Base-by-base conservation (phyloP, 345 rosid species). In the Euphorbia peplus region DNA sequence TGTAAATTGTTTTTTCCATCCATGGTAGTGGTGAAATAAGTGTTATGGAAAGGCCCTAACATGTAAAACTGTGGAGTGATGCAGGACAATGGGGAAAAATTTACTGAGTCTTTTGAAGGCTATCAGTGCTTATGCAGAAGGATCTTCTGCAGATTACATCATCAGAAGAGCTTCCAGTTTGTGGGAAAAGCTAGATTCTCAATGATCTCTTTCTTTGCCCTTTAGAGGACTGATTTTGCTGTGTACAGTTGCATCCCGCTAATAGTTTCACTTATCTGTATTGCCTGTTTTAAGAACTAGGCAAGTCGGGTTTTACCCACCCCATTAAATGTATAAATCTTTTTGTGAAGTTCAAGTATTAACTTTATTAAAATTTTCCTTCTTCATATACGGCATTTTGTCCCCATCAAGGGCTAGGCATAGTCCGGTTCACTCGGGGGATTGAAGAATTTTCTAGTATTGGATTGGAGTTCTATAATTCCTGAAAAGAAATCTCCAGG, bases 11-110 rank as follows among this genome's bases (percentile, higher is more conserved):
- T n/a, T n/a, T n/a, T n/a, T n/a, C n/a, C n/a, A n/a, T n/a, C n/a
- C n/a, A n/a, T n/a, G n/a, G n/a, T n/a, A n/a, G n/a, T n/a, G n/a
- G n/a, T n/a, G n/a, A n/a, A n/a, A n/a, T n/a, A n/a, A n/a, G n/a
- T n/a, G n/a, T n/a, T n/a, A n/a, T n/a, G n/a, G n/a, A n/a, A n/a
- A n/a, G n/a, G n/a, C 13, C 7, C 13, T 41, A 28, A 55, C 28
- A 64, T 22, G 12, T 32, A 8, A n/a, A 56, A 24, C 30, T 72
- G 59, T 15, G 55, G 32, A 53, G 46, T 47, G 57, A 25, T 79
- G 55, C 89, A 91, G 96, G 96, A 95, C 72, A 73, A 90, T 53
- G 97, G 96, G 61, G 92, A 88, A 83, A 95, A 88, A 71, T 86
- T 88, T 75, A 82, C 78, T n/a, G 18, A 83, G 86, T 78, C 87